phyloP scores from a whole-genome alignment of 2,329 filamentous ascomycete species.

The Fusarium papillatum region DNA sequence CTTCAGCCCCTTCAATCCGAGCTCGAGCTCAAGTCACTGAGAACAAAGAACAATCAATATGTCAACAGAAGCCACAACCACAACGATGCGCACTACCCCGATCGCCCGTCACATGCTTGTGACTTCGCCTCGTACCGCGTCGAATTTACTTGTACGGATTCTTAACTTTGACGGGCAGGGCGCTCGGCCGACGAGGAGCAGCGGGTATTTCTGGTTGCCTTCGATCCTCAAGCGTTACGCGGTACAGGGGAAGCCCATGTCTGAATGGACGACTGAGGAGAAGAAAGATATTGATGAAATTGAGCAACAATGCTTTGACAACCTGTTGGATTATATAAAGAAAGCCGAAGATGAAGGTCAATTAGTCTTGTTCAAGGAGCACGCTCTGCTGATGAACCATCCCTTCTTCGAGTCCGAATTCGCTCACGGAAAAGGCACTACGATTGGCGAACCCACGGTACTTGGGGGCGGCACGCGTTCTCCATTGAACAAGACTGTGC shows the following conservation, averaged over 20 bases:
- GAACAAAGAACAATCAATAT: not conserved
- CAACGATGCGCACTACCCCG: not conserved
- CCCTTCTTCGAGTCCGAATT: not conserved
- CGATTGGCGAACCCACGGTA: not conserved
- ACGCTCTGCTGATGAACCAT: not conserved
- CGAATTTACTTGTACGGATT: not conserved
- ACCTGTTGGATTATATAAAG: not conserved
- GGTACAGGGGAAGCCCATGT: not conserved
- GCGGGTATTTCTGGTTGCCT: not conserved
- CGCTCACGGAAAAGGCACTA: not conserved
- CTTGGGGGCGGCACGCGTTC: not conserved
- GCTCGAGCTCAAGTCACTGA: not conserved
- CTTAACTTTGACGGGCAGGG: not conserved
- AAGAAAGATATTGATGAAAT: not conserved
- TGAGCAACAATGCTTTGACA: not conserved
- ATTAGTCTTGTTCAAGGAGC: not conserved
- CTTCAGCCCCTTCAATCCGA: not conserved
- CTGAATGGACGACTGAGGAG: not conserved
- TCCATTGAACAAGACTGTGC: not conserved
- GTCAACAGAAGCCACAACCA: not conserved
- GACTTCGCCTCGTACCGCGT: not conserved
- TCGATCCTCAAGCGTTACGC: not conserved
- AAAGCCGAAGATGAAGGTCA: not conserved
- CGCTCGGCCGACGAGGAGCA: not conserved
- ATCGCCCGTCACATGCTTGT: not conserved